Evolutionary conservation across 1,284 basidiomycete genomes (phyloP), one percentile per base, ranked within the genome.

Genomic region (Trichosporon sp.): DNA sequence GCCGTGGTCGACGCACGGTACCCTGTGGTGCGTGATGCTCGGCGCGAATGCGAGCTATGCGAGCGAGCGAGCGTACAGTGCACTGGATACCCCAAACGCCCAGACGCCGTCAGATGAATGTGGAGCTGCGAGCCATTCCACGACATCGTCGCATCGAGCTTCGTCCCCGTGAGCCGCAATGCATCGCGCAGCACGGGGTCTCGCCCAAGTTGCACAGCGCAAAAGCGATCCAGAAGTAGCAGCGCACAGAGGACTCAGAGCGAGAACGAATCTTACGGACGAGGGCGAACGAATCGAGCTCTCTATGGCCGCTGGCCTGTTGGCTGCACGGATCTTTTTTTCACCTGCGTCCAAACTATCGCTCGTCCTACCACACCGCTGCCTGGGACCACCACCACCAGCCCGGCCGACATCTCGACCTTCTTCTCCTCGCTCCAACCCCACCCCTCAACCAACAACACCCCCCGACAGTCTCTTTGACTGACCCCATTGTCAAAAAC

Each of bases 281-380:
- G 51, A 54, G 51, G 51, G 51, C 51, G 51, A 54, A 54, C 51
- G 51, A 54, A 54, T 54, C 51, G 51, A 54, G 51, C 51, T 54
- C 51, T 54, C 51, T 54, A 54, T 61, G 56, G 56, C 56, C 56
- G 56, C 56, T 35, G 59, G 31, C 16, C 37, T 16, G 59, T 63
- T 35, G 56, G 59, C 32, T n/a, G 59, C 59, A 63, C 59, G 59
- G 59, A 63, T 63, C 59, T 63, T 63, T 63, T 61, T 63, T 63
- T 63, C 59, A 63, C 32, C 14, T 35, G 59, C 31, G 56, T 61
- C 59, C 59, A 63, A 63, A 63, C 59, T 63, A 32, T 37, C 31
- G 31, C 59, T 63, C 31, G 16, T n/a, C 31, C 31, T 35, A 35
- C 16, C 31, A 35, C 59, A 35, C 59, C 31, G 35, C 59, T 32